Percentiles rank a stretch among this genome's conserved stretches.
Conservation (phyloP, 73 alveolate species). For the Tetrahymena malaccensis region DNA sequence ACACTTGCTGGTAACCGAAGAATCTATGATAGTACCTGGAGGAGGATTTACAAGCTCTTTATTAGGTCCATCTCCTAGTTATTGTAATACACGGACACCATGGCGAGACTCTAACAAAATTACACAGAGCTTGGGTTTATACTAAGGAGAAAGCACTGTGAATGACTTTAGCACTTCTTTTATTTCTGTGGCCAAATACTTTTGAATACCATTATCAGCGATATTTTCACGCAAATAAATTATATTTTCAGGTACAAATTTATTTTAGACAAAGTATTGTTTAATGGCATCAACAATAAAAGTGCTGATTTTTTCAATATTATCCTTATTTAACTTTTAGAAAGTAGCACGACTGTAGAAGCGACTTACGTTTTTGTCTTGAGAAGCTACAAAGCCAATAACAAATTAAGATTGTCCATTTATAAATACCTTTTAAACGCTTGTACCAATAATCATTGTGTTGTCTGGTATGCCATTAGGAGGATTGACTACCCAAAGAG, state of each 20-base stretch:
- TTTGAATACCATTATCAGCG: neutral
- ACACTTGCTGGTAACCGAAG: neutral
- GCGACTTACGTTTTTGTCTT: neutral
- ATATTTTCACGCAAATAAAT: neutral
- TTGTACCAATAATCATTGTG: neutral
- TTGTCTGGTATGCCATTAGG: neutral
- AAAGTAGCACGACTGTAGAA: neutral
- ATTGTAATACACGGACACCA: neutral
- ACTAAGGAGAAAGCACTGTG: neutral
- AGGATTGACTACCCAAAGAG: neutral
- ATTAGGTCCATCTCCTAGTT: neutral
- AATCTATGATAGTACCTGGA: neutral
- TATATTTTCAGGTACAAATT: neutral
- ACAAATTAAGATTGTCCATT: neutral
- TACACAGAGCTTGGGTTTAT: neutral
- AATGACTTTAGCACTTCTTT: neutral
- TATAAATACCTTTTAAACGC: neutral
- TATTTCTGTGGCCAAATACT: neutral
- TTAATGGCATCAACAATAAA: neutral
- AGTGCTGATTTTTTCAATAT: neutral
- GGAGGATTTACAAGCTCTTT: neutral
- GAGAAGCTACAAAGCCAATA: neutral
- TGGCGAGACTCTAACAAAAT: neutral
- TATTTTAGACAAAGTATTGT: neutral
- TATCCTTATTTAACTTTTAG: neutral